phyloP scores from a whole-genome alignment of 2,329 filamentous ascomycete genomes.

The Rutstroemia sp. region DNA sequence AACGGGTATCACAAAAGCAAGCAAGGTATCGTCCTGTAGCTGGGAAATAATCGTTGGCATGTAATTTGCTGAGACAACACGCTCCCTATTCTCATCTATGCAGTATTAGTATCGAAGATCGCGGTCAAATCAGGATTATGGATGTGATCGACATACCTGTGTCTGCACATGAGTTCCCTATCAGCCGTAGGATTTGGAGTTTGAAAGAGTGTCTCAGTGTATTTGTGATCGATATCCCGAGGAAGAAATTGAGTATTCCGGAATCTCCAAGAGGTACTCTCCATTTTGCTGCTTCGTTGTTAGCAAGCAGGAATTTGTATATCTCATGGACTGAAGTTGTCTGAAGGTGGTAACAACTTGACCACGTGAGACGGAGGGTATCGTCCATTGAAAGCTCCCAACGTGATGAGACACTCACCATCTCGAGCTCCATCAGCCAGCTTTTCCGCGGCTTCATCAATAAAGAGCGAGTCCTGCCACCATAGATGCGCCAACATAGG shows the following conservation, averaged over 20 bases:
- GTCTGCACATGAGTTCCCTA: conserved; percentile 58
- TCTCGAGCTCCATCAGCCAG: conserved; percentile 49
- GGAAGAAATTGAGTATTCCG: conserved; percentile 49
- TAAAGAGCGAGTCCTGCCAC: conserved; percentile 33
- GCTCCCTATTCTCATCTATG: conserved; percentile 50
- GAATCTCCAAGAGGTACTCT: conserved; percentile 49
- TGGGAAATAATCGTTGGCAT: conserved; percentile 42
- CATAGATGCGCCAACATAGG: conserved; percentile 32
- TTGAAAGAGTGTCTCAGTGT: conserved; percentile 30
- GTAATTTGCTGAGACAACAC: conserved; percentile 43
- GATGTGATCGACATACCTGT: conserved; percentile 34
- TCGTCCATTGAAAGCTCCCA: background rate
- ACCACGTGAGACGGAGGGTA: background rate
- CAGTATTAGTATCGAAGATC: conserved; percentile 1
- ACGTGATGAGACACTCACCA: conserved; percentile 35
- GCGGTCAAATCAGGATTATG: background rate
- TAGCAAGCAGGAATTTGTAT: conserved; percentile 8
- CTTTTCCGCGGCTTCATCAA: conserved; percentile 43
- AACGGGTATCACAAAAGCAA: conserved; percentile 51
- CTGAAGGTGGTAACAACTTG: background rate
- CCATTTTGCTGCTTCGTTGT: conserved; percentile 41
- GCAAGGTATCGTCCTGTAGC: conserved; percentile 37
- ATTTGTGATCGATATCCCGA: conserved; percentile 36
- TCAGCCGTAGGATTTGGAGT: conserved; percentile 47
- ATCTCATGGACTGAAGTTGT: background rate